Percentiles rank a stretch among this genome's conserved stretches.
phyloP scores from a whole-genome alignment of 768 basidiomycete genomes.

The Agaricus sinodeliciosus region DNA sequence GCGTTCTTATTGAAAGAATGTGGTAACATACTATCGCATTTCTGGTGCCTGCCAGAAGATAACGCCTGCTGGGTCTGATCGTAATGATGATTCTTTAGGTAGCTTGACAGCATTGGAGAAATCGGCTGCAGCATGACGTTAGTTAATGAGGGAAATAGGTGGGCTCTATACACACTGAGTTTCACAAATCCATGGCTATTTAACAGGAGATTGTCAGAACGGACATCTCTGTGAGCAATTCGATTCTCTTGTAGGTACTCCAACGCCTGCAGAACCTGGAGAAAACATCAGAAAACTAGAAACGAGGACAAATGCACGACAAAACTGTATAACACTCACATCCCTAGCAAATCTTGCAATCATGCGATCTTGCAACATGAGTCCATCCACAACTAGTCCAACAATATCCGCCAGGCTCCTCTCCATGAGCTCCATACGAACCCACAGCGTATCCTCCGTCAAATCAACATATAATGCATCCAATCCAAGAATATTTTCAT shows the following conservation, averaged over 20 bases:
- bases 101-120: slow-evolving; percentile 73
- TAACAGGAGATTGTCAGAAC: slow-evolving; percentile 77
- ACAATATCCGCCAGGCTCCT: slow-evolving; percentile 80
- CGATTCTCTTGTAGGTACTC: slow-evolving; percentile 56
- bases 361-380: slow-evolving; percentile 60
- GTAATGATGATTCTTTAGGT: slow-evolving; percentile 39
- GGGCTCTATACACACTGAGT: slow-evolving; percentile 43
- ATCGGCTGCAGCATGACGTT: slow-evolving; percentile 44
- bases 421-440: slow-evolving; percentile 88
- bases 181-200: slow-evolving; percentile 67
- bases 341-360: slow-evolving; percentile 74
- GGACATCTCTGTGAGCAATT: slow-evolving; percentile 79
- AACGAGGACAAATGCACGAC: slow-evolving; percentile 8
- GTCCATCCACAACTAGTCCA: slow-evolving; percentile 50
- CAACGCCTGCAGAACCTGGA: slow-evolving; percentile 58
- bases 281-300: not conserved
- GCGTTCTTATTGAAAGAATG: not conserved
- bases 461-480: slow-evolving; percentile 68
- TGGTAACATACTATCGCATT: slow-evolving; percentile 51
- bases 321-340: slow-evolving; percentile 37
- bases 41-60: slow-evolving; percentile 86
- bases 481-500: slow-evolving; percentile 59
- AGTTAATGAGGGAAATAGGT: not conserved
- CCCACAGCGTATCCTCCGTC: slow-evolving; percentile 67
- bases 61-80: slow-evolving; percentile 60